A percentile compares a stretch with the other conserved stretches of the same genome.
Conservation (phyloP, 2,329 filamentous ascomycete genomes). For the Pseudofabraea citricarpa region DNA sequence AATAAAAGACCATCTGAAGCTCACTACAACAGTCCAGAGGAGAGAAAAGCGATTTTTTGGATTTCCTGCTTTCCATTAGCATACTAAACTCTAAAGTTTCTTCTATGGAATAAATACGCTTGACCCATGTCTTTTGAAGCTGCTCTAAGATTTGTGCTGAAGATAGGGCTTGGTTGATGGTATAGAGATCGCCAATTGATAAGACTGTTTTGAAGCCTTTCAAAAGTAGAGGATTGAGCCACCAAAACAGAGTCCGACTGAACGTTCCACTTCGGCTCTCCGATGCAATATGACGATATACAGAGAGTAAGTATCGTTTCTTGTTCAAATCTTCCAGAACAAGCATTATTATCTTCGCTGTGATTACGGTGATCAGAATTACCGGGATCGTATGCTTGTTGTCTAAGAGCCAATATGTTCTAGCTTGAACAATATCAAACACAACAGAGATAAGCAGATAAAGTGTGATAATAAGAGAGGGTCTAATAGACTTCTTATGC, state of each 20-base stretch:
- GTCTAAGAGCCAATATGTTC: not conserved
- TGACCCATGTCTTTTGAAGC: not conserved
- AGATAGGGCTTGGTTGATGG: slow-evolving; percentile 1
- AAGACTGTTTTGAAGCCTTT: slow-evolving; percentile 21
- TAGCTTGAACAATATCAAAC: not conserved
- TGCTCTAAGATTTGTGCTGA: not conserved
- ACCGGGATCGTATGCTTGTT: not conserved
- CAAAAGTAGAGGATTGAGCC: slow-evolving; percentile 27
- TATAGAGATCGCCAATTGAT: slow-evolving; percentile 17
- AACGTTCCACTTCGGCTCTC: slow-evolving; percentile 27
- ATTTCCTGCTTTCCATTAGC: not conserved
- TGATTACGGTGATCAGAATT: not conserved
- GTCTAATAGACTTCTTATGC: slow-evolving; percentile 1
- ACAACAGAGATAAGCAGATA: not conserved
- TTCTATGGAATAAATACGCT: not conserved
- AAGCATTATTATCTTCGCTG: slow-evolving; percentile 1
- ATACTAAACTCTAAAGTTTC: not conserved
- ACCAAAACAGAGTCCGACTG: slow-evolving; percentile 24
- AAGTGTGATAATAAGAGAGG: slow-evolving; percentile 1
- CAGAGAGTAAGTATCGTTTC: not conserved
- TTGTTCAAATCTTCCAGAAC: slow-evolving; percentile 3
- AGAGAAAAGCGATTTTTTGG: not conserved
- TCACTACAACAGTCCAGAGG: not conserved
- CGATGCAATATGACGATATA: not conserved
- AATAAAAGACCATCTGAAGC: not conserved